Conservation (phyloP, 1,139 yeast genomes). For the Nakaseomyces delphensis region DNA sequence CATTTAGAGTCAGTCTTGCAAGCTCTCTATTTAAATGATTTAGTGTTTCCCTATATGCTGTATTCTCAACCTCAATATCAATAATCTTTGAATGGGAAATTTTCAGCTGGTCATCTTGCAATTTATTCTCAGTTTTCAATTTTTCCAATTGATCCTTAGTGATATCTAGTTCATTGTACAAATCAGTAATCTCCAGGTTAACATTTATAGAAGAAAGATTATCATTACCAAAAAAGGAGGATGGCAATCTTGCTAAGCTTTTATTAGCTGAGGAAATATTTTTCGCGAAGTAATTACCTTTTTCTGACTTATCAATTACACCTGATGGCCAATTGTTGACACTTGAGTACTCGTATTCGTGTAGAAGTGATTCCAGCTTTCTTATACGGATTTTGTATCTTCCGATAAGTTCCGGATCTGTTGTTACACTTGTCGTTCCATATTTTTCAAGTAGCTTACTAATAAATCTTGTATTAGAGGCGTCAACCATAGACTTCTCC, state of each 20-base stretch:
- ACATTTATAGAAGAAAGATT: background rate
- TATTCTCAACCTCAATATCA: constrained; percentile 22
- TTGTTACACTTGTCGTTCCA: background rate
- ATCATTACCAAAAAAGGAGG: constrained; percentile 1
- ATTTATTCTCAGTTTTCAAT: background rate
- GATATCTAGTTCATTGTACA: constrained; percentile 11
- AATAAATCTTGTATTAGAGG: constrained; percentile 27
- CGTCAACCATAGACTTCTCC: constrained; percentile 41
- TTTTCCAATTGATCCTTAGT: constrained; percentile 8
- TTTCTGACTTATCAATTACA: constrained; percentile 15
- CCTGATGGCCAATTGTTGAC: constrained; percentile 50
- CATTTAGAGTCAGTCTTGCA: constrained; percentile 21
- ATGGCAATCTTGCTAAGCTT: background rate
- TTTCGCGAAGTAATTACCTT: constrained; percentile 13
- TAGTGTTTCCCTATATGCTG: constrained; percentile 27
- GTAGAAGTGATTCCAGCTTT: constrained; percentile 56
- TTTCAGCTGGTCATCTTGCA: constrained; percentile 1
- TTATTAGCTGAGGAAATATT: constrained; percentile 13
- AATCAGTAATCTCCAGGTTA: constrained; percentile 7
- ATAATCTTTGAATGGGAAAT: constrained; percentile 5
- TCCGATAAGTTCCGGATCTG: constrained; percentile 34
- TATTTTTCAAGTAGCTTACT: constrained; percentile 8
- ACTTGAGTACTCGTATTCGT: constrained; percentile 55
- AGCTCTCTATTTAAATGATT: constrained; percentile 21
- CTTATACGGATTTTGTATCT: constrained; percentile 54